These are phyloP conservation scores for Leptodontidium sp. DNA, from an alignment of 2,329 filamentous ascomycete species.

Conservation along the genomic window DNA sequence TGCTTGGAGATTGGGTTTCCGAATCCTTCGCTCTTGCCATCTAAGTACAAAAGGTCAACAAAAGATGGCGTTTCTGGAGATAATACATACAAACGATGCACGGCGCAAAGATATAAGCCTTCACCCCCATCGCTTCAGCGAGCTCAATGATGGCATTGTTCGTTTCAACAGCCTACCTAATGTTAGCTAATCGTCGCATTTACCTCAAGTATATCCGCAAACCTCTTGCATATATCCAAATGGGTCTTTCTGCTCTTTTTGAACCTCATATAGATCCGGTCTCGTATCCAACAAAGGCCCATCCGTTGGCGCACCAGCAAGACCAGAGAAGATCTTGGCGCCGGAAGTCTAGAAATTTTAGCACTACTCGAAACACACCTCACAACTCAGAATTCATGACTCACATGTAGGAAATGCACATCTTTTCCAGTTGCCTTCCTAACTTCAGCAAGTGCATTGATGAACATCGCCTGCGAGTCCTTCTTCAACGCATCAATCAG, in stretches of 20 bases:
- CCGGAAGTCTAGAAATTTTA: neutral
- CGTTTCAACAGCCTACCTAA: neutral
- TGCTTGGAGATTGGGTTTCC: conserved; percentile 9
- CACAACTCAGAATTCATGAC: neutral
- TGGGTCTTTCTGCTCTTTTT: neutral
- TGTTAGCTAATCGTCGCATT: neutral
- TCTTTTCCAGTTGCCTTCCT: neutral
- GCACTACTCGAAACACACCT: neutral
- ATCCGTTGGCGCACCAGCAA: neutral
- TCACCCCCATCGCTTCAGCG: neutral
- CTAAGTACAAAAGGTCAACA: neutral
- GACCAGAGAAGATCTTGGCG: conserved; percentile 10
- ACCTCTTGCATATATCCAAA: conserved; percentile 1
- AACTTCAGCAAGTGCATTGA: conserved; percentile 2
- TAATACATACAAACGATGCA: neutral
- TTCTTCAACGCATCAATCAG: conserved; percentile 3
- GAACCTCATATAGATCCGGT: conserved; percentile 6
- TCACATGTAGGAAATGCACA: conserved; percentile 10
- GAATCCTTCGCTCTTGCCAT: conserved; percentile 9
- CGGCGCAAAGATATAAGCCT: neutral
- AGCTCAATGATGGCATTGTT: conserved; percentile 7
- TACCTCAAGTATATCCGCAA: neutral
- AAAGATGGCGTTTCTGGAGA: neutral
- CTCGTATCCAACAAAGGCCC: neutral
- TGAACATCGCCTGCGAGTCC: neutral